These are phyloP conservation scores for Mimosa pudica DNA, from an alignment of 306 rosid genomes.

Conservation along the genomic window DNA sequence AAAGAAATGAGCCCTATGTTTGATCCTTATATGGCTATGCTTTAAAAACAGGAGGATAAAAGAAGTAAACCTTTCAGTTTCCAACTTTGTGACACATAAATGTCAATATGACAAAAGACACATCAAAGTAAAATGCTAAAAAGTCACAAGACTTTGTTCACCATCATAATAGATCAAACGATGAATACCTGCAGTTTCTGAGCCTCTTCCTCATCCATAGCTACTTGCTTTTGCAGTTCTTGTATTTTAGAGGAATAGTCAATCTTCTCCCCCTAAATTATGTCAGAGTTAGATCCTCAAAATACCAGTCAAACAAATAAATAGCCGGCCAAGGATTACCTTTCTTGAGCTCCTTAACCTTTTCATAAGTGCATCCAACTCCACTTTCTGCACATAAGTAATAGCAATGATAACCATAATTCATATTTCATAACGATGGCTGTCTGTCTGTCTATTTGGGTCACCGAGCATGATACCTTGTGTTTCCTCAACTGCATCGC, in stretches of 20 bases:
- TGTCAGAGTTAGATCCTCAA: constrained; percentile 22
- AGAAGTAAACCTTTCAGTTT: constrained; percentile 2
- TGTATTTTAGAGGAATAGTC: constrained; percentile 77
- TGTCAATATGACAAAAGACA: constrained; percentile 1
- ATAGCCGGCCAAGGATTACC: constrained; percentile 42
- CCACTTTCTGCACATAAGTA: constrained; percentile 56
- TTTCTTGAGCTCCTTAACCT: constrained; percentile 73
- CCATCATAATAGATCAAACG: constrained; percentile 23
- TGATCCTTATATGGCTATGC: background rate
- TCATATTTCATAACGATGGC: constrained; percentile 8
- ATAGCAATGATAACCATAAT: constrained; percentile 16
- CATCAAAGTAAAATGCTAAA: background rate
- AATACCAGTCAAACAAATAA: constrained; percentile 22
- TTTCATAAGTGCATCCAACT: constrained; percentile 79
- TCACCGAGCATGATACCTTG: constrained; percentile 58
- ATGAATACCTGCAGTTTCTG: constrained; percentile 74
- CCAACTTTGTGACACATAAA: constrained; percentile 1
- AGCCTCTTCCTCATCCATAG: constrained; percentile 92
- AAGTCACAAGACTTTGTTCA: constrained; percentile 17
- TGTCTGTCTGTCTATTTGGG: constrained; percentile 2
- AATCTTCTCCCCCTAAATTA: constrained; percentile 76
- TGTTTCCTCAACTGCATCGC: constrained; percentile 88
- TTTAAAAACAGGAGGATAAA: background rate
- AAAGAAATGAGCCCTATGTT: constrained; percentile 6
- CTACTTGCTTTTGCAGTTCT: constrained; percentile 90